Evolutionary conservation across 352 stramenopile species (phyloP).

Genomic region (Pythium coloratum): DNA sequence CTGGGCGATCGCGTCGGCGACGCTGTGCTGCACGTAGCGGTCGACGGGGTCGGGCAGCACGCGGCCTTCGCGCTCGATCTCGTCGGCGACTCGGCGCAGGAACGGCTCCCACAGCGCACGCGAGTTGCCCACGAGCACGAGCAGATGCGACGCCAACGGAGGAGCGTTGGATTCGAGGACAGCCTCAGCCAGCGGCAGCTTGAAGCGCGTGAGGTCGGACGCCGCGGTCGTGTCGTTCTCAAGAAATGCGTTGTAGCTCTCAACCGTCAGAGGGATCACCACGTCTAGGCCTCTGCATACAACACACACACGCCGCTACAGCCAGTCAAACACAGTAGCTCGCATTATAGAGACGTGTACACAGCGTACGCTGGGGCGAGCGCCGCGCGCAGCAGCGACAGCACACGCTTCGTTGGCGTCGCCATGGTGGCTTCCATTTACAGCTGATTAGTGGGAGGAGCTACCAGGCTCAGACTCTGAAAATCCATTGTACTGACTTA

Average conservation of each 20-base stretch:
- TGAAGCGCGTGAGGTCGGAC: constrained; percentile 47
- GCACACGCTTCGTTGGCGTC: constrained; percentile 17
- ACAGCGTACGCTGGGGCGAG: constrained; percentile 19
- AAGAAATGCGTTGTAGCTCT: constrained; percentile 65
- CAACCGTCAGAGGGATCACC: constrained; percentile 60
- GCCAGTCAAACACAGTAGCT: background rate
- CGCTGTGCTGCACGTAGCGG: constrained; percentile 49
- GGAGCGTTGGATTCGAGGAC: background rate
- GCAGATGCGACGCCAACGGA: constrained; percentile 35
- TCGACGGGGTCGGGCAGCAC: constrained; percentile 55
- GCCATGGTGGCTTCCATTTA: constrained; percentile 14
- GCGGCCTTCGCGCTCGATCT: constrained; percentile 29
- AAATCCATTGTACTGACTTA: constrained; percentile 15
- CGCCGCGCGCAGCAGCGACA: constrained; percentile 20
- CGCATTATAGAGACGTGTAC: background rate
- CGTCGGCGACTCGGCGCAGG: constrained; percentile 35
- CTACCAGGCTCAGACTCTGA: constrained; percentile 7
- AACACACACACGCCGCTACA: background rate
- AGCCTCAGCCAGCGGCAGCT: constrained; percentile 32
- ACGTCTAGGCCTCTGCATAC: constrained; percentile 57
- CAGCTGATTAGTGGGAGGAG: background rate
- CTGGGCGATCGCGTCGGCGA: constrained; percentile 33
- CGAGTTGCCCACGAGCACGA: constrained; percentile 76
- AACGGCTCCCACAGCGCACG: constrained; percentile 53
- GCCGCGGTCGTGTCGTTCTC: constrained; percentile 25